Evolutionary conservation across 192 early-diverging fungal species (phyloP).

Genomic region (Gonapodya prolifera): DNA sequence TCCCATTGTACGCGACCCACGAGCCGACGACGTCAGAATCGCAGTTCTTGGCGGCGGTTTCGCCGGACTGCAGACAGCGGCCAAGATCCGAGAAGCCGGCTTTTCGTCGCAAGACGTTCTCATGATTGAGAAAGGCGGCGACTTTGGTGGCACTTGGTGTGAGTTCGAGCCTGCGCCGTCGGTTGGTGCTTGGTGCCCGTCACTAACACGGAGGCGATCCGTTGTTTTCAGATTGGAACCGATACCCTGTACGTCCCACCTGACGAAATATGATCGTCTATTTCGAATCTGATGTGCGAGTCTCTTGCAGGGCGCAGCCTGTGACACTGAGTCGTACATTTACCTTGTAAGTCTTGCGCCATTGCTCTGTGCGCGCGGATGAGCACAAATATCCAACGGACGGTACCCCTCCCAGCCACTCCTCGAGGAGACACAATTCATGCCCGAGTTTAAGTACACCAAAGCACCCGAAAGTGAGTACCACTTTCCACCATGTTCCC

Average conservation of each 20-base stretch:
- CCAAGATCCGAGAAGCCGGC: background rate
- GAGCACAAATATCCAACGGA: background rate
- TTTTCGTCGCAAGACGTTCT: background rate
- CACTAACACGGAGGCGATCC: background rate
- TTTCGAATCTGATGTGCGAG: too few species aligned
- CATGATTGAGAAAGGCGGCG: conserved; percentile 5
- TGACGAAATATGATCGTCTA: too few species aligned
- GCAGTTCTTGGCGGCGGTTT: conserved; percentile 3
- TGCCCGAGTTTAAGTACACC: background rate
- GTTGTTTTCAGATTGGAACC: background rate
- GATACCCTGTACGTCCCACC: too few species aligned
- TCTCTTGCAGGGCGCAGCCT: conserved; percentile 3
- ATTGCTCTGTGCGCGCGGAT: too few species aligned
- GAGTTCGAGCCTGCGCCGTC: background rate
- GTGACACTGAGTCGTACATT: conserved; percentile 5
- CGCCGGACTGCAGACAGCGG: background rate
- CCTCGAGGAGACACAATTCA: conserved; percentile 2
- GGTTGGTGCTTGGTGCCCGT: too few species aligned
- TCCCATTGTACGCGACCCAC: background rate
- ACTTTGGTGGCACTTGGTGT: conserved; percentile 5
- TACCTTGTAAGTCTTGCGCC: background rate
- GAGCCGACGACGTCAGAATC: background rate
- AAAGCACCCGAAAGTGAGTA: background rate
- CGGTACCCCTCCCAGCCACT: background rate
- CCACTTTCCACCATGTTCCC: background rate